Evolutionary conservation across 2,329 filamentous ascomycete species (phyloP).

Genomic region (Ophiostoma triangulosporum): DNA sequence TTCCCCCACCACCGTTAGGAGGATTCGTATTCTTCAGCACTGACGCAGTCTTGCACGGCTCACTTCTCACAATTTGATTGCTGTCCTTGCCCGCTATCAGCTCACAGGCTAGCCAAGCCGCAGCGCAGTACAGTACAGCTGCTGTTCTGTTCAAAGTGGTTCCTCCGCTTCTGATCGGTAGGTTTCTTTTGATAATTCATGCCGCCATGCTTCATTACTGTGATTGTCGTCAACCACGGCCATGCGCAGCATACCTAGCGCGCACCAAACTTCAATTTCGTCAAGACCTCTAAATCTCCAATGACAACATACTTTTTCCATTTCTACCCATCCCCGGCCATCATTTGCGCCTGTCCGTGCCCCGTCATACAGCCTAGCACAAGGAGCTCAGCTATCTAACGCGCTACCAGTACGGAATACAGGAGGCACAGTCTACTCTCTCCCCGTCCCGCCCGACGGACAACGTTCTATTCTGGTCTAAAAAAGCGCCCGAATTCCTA

Average conservation of each 20-base stretch:
- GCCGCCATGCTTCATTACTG: no score
- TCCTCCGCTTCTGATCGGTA: no score
- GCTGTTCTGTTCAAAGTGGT: no score
- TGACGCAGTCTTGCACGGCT: not conserved
- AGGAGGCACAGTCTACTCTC: not conserved
- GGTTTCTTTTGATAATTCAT: no score
- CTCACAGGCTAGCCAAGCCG: no score
- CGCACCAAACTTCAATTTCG: not conserved
- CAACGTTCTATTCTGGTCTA: not conserved
- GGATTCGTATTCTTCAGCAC: not conserved
- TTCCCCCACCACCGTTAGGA: not conserved
- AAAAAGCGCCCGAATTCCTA: not conserved
- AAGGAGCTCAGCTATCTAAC: not conserved
- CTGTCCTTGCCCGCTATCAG: no score
- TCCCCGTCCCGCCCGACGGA: not conserved
- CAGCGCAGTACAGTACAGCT: no score
- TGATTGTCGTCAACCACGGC: not conserved
- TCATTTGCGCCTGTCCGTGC: not conserved
- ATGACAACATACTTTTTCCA: not conserved
- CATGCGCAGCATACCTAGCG: no score
- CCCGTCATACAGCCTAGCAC: not conserved
- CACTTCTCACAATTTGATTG: no score
- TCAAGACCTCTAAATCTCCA: not conserved
- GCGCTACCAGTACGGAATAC: not conserved
- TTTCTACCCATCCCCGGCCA: not conserved